Conservation (phyloP, 176 grass and related monocot genomes). For the Aechmea fasciata region DNA sequence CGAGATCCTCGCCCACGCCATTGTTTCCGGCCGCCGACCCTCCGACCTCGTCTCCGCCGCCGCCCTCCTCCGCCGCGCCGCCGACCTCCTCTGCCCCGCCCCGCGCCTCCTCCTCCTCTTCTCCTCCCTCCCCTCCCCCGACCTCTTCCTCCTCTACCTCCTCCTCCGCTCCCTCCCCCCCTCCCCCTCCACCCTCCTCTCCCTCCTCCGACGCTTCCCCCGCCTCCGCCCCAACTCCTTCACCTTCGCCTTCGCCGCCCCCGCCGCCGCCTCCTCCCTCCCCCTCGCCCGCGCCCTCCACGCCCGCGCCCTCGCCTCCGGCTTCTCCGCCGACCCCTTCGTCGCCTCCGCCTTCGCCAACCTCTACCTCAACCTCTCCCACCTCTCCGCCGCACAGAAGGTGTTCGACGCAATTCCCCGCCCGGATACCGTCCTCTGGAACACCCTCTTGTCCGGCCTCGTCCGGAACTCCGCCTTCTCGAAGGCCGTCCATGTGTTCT, state of each 20-base stretch:
- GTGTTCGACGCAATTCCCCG: conserved; percentile 16
- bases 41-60: conserved; percentile 19
- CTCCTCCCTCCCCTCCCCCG: conserved; percentile 16
- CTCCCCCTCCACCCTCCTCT: not conserved
- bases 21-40: conserved; percentile 5
- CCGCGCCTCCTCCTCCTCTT: conserved; percentile 18
- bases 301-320: conserved; percentile 11
- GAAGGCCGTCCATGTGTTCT: not conserved
- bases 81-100: conserved; percentile 13
- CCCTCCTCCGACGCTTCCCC: conserved; percentile 2
- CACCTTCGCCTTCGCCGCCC: conserved; percentile 8
- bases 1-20: conserved; percentile 18
- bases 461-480: conserved; percentile 10
- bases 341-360: conserved; percentile 11
- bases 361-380: conserved; percentile 15
- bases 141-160: conserved; percentile 21
- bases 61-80: conserved; percentile 16
- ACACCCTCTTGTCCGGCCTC: conserved; percentile 20
- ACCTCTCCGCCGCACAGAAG: conserved; percentile 11
- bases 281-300: not conserved
- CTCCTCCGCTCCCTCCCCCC: conserved; percentile 19
- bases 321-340: conserved; percentile 17
- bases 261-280: not conserved
- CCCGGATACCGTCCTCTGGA: conserved; percentile 26
- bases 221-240: not conserved